A percentile compares a stretch with the other conserved stretches of the same genome.
These are phyloP conservation scores for Penicillium sp. DNA, from an alignment of 2,329 filamentous ascomycete genomes.

Conservation along the genomic window DNA sequence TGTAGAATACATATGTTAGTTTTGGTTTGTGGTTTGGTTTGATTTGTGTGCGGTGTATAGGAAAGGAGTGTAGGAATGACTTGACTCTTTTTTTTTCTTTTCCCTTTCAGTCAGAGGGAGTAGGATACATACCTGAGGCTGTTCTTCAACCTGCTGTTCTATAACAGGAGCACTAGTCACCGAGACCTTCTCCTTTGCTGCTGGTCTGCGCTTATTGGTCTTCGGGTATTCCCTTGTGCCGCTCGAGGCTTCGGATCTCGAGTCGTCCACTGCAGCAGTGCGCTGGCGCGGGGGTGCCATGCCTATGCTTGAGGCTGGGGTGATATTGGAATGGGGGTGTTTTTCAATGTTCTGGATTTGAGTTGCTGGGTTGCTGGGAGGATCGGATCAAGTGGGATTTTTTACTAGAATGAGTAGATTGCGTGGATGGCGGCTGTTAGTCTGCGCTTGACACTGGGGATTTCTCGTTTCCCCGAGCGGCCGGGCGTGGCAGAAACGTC, in stretches of 20 bases:
- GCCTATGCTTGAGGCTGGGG: constrained; percentile 11
- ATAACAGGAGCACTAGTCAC: constrained; percentile 31
- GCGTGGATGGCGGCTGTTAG: constrained; percentile 2
- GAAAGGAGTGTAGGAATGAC: not conserved
- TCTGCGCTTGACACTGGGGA: constrained; percentile 2
- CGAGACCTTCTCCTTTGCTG: constrained; percentile 27
- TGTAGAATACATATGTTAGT: not conserved
- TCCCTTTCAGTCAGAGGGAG: too few species aligned
- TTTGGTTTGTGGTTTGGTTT: not conserved
- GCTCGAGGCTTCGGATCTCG: constrained; percentile 48
- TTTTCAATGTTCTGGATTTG: constrained; percentile 1
- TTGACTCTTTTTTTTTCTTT: not conserved
- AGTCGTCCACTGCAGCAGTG: constrained; percentile 43
- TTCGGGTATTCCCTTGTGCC: constrained; percentile 39
- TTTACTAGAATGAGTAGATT: constrained; percentile 2
- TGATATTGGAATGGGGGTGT: constrained; percentile 1
- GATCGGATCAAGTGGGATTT: constrained; percentile 2
- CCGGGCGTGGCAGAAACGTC: constrained; percentile 11
- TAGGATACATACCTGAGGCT: constrained; percentile 32
- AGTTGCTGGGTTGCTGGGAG: not conserved
- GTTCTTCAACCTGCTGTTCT: constrained; percentile 11
- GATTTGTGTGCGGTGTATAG: not conserved
- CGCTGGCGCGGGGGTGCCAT: constrained; percentile 49
- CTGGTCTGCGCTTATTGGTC: constrained; percentile 32
- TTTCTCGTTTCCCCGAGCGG: constrained; percentile 10